Percentiles rank a stretch among this genome's conserved stretches.
phyloP scores from a whole-genome alignment of 2,329 filamentous ascomycete species.

The Alternaria sp. region DNA sequence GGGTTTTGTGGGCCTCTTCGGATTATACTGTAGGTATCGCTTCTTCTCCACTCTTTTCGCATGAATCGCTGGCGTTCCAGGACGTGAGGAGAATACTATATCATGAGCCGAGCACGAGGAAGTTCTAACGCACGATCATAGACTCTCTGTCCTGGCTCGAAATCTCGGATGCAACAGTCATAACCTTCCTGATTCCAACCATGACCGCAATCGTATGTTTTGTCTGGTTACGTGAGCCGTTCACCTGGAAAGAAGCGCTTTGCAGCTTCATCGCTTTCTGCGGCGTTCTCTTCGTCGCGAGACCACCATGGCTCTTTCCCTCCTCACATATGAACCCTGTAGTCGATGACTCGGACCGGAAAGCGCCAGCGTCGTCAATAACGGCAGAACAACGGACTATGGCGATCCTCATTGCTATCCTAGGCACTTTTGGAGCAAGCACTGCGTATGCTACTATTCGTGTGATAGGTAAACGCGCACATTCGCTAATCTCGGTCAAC shows the following conservation, averaged over 20 bases:
- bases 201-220: conserved; percentile 82
- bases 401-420: conserved; percentile 73
- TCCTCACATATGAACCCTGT: conserved; percentile 27
- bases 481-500: conserved; percentile 81
- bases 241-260: conserved; percentile 77
- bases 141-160: conserved; percentile 77
- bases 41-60: not conserved
- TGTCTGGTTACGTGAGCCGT: conserved; percentile 75
- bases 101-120: not conserved
- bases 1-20: conserved; percentile 40
- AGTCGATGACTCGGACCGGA: conserved; percentile 42
- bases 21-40: conserved; percentile 37
- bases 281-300: conserved; percentile 83
- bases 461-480: conserved; percentile 78
- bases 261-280: conserved; percentile 76
- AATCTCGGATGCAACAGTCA: conserved; percentile 83
- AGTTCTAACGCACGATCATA: conserved; percentile 23
- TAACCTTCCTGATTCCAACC: conserved; percentile 83
- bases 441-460: conserved; percentile 76
- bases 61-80: not conserved
- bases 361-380: conserved; percentile 17
- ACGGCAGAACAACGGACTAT: conserved; percentile 71
- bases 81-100: not conserved
- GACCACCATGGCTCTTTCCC: conserved; percentile 67
- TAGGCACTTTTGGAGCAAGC: conserved; percentile 75